Evolutionary conservation across 306 rosid genomes (phyloP).

Genomic region (Alnus rubra): DNA sequence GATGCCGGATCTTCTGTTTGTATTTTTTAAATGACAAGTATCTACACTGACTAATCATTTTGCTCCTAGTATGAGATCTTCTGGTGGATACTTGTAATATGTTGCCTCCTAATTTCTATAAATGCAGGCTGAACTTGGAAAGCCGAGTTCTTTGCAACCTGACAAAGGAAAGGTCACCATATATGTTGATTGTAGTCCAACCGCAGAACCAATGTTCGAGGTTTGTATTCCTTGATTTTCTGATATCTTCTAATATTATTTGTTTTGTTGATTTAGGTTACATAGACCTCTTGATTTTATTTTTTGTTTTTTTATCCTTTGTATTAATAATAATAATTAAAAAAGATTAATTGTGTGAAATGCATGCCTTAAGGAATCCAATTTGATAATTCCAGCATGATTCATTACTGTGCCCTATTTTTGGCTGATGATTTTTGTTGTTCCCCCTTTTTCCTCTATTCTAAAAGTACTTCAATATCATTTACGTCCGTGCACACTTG

Average conservation of each 20-base stretch:
- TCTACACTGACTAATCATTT: background rate
- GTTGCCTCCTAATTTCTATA: slow-evolving; percentile 19
- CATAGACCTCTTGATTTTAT: background rate
- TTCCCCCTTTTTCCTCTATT: slow-evolving; percentile 16
- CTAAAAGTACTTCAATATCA: background rate
- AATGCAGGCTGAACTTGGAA: slow-evolving; percentile 94
- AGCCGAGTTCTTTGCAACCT: slow-evolving; percentile 63
- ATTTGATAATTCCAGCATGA: background rate
- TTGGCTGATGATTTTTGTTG: background rate
- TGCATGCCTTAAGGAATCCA: background rate
- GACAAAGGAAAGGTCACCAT: slow-evolving; percentile 75
- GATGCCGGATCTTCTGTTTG: slow-evolving; percentile 17
- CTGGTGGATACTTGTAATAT: slow-evolving; percentile 19
- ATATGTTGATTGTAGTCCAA: slow-evolving; percentile 75
- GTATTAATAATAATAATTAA: background rate
- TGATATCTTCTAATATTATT: slow-evolving; percentile 5
- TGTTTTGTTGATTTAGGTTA: slow-evolving; percentile 14
- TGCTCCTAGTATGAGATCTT: slow-evolving; percentile 12
- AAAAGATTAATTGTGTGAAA: background rate
- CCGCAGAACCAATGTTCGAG: slow-evolving; percentile 78
- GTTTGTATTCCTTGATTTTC: slow-evolving; percentile 26
- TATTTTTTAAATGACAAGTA: background rate
- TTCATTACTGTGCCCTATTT: background rate
- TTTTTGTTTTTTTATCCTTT: background rate
- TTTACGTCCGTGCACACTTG: background rate